These are phyloP conservation scores for Plasmodium yoelii DNA, from an alignment of 169 alveolate species.

Conservation along the genomic window DNA sequence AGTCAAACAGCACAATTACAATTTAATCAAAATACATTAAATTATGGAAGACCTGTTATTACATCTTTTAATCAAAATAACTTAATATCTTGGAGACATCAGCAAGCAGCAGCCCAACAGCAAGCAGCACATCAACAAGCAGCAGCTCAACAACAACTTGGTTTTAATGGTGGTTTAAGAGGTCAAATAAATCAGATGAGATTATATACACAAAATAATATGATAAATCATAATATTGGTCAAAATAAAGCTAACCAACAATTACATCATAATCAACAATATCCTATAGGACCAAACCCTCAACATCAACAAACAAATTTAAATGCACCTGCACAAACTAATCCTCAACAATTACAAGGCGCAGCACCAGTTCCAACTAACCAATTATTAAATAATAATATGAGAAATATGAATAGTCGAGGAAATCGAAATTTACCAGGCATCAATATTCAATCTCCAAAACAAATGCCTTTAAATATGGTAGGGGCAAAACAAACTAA, in stretches of 20 bases:
- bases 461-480: constrained; percentile 61
- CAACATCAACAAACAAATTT: constrained; percentile 32
- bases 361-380: constrained; percentile 55
- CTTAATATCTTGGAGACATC: constrained; percentile 73
- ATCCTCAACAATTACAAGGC: constrained; percentile 33
- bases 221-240: constrained; percentile 39
- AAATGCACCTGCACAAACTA: constrained; percentile 28
- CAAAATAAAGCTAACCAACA: constrained; percentile 44
- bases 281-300: constrained; percentile 23
- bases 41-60: constrained; percentile 74
- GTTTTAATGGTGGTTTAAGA: constrained; percentile 45
- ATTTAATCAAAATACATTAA: constrained; percentile 65
- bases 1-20: constrained; percentile 74
- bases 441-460: constrained; percentile 44
- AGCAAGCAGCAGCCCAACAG: constrained; percentile 69
- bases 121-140: constrained; percentile 41
- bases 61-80: constrained; percentile 69
- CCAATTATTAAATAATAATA: constrained; percentile 47
- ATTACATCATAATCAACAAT: constrained; percentile 47
- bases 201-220: constrained; percentile 60
- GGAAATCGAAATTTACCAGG: constrained; percentile 34
- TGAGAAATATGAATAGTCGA: constrained; percentile 67
- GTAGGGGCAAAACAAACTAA: constrained; percentile 21
- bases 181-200: constrained; percentile 75
- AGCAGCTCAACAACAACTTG: constrained; percentile 59